Base-by-base conservation (phyloP, 176 grass and related monocot genomes). In the Zoysia japonica region DNA sequence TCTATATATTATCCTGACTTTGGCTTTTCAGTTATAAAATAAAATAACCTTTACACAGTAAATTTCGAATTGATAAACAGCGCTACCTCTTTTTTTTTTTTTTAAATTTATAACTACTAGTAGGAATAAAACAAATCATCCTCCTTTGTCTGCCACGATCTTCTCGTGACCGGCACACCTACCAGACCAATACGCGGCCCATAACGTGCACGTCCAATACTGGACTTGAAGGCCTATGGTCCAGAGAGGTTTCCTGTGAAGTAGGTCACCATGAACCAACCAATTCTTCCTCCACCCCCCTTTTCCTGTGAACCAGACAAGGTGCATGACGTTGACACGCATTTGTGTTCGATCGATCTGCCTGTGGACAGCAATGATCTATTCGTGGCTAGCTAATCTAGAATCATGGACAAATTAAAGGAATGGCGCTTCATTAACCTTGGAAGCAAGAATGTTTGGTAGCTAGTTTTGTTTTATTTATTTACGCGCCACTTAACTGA, bases 141-240 rank as follows among this genome's bases (percentile, higher is more conserved):
- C 57, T 3, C 45, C 86, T 20, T 7, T 45, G 47, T 70, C 70
- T 65, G 4, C 61, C 65, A 68, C 38, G n/a, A 45, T 61, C 76
- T 76, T 56, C 54, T 64, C 28, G 55, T 88, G 76, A 55, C 64
- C 56, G 65, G 70, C 76, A 80, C 40, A 80, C 87, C 77, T 49
- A 84, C 70, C 71, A 84, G 44, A 65, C 71, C 65, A 75, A 80
- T 70, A 54, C n/a, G 48, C 13, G 37, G 47, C 16, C 48, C 28
- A 10, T 61, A 71, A 80, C 70, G 78, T 79, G 86, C 63, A 19
- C 40, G 62, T 2, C 80, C 53, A 83, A 79, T 47, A 64, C 37
- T 28, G 28, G 28, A 17, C 62, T 41, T 36, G 6, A 57, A 84
- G 46, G 72, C 62, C 39, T 75, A 88, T 48, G 70, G 86, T 38